Evolutionary conservation across 1,139 yeast genomes (phyloP).

Genomic region (Nakaseomyces uthaithaninus): DNA sequence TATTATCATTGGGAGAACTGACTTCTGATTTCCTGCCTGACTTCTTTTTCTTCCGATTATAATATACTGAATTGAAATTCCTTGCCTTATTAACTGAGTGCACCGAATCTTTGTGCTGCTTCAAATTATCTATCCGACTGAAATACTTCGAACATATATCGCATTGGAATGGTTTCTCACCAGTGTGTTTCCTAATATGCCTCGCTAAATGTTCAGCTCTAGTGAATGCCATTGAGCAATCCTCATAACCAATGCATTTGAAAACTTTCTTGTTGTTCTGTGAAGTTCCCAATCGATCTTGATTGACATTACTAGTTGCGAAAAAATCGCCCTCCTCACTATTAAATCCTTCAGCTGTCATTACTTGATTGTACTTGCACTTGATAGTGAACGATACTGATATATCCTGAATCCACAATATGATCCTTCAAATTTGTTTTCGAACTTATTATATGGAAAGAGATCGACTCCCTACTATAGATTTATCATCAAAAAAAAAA

Average conservation of each 20-base stretch:
- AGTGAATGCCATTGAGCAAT: conserved; percentile 82
- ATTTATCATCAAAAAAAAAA: too few relatives aligned
- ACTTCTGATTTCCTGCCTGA: neutral
- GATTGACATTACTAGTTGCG: neutral
- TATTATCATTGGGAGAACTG: neutral
- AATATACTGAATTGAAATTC: conserved; percentile 2
- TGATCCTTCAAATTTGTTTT: too few relatives aligned
- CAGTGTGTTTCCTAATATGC: conserved; percentile 89
- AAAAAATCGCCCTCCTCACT: conserved; percentile 5
- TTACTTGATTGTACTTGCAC: too few relatives aligned
- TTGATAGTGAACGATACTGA: too few relatives aligned
- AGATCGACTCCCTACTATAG: too few relatives aligned
- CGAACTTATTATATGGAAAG: too few relatives aligned
- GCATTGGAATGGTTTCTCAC: conserved; percentile 90
- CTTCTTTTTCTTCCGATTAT: conserved; percentile 2
- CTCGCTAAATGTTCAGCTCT: conserved; percentile 86
- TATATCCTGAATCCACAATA: too few relatives aligned
- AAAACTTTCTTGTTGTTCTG: conserved; percentile 33
- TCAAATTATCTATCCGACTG: conserved; percentile 74
- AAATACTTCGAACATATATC: conserved; percentile 73
- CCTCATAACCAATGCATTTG: conserved; percentile 81
- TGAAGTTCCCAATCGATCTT: neutral
- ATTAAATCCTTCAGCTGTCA: neutral
- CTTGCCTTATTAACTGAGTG: conserved; percentile 42
- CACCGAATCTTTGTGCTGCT: conserved; percentile 90